Evolutionary conservation across 164 flowering plant genomes (phyloP), one percentile per base, ranked within the genome.

Genomic region (Nymphaea thermarum): DNA sequence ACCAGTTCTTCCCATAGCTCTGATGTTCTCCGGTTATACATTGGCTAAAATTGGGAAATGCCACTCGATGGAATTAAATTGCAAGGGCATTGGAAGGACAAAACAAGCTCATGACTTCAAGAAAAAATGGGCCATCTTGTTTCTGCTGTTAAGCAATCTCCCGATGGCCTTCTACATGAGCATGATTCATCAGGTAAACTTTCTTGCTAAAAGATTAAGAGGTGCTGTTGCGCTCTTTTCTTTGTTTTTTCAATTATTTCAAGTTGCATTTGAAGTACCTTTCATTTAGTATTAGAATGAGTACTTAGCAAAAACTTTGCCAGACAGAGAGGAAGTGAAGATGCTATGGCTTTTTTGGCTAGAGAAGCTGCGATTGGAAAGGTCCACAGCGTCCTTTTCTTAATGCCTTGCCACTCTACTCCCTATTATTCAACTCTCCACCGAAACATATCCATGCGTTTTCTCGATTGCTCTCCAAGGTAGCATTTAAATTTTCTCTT

Each of bases 401-500:
- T 91, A n/a, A 86, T 82, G 81, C 97, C 97, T 6, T 91, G 93
- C 79, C 96, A 90, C 75, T 86, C 99, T 44, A 94, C 93, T 15
- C 99, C 97, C 42, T 91, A 88, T 78, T 88, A 89, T 76, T 89
- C 97, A 42, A 73, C 83, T 66, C 79, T 94, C 65, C 97, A 94
- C 65, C 76, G 42, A 4, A 76, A 88, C 76, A 44, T 91, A 47
- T 86, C 97, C 10, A 90, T 94, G 99, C 83, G 79, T 5, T 90
- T 94, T 77, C 78, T 94, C 51, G 97, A 94, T 74, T 91, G 99
- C 84, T 72, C 98, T 43, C 99, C 96, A n/a, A 87, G 97, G 97
- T 90, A 36, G 68, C 51, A 43, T 44, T n/a, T n/a, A 61, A 6
- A 4, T 12, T 62, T 10, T 36, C 42, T 7, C 25, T 6, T 12